These are phyloP conservation scores for Cytidiella melzeri DNA, from an alignment of 768 basidiomycete genomes.

Conservation along the genomic window DNA sequence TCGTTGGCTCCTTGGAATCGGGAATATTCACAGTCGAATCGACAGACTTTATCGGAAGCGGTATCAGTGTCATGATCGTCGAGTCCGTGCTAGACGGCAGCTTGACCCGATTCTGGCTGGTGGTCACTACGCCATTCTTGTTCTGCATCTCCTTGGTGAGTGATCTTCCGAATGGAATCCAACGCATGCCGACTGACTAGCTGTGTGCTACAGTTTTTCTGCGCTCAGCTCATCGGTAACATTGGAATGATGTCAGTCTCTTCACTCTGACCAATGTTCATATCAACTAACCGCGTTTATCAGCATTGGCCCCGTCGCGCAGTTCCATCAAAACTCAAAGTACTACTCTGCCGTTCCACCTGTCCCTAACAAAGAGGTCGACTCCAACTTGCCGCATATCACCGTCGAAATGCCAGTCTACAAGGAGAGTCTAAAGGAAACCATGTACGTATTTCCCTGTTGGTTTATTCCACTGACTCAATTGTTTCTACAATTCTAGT, in stretches of 20 bases:
- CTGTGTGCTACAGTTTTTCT: conserved; percentile 67
- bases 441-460: conserved; percentile 50
- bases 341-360: conserved; percentile 75
- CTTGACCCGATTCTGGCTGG: conserved; percentile 58
- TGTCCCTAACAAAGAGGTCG: conserved; percentile 54
- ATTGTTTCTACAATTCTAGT: conserved; percentile 28
- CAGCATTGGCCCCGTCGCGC: conserved; percentile 81
- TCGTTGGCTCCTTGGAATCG: not conserved
- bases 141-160: conserved; percentile 56
- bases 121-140: conserved; percentile 62
- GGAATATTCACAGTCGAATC: not conserved
- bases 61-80: conserved; percentile 49
- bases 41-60: conserved; percentile 65
- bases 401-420: conserved; percentile 86
- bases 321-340: conserved; percentile 77
- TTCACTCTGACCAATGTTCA: not conserved
- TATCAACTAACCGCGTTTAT: not conserved
- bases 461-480: not conserved
- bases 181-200: too few relatives aligned
- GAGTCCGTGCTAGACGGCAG: conserved; percentile 68
- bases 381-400: conserved; percentile 64
- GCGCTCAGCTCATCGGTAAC: conserved; percentile 58
- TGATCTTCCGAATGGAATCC: too few relatives aligned
- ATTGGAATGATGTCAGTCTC: conserved; percentile 42
- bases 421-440: conserved; percentile 77